Evolutionary conservation across 108 stramenopile genomes (phyloP).

Genomic region (Cyclostephanos tholiformis): DNA sequence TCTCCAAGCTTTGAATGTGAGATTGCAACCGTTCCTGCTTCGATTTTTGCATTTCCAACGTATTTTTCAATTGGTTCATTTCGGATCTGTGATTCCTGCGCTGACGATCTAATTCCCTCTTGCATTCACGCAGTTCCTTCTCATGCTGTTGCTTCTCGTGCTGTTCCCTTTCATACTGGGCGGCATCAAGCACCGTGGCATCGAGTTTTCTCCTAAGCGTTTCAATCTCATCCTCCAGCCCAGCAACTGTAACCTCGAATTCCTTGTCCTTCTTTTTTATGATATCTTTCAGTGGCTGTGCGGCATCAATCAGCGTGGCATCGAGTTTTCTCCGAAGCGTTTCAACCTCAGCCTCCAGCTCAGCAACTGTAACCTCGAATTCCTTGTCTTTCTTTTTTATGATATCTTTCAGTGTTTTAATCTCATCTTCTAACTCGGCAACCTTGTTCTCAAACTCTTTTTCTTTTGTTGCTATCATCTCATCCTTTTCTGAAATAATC

Average conservation of each 20-base stretch:
- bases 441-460: conserved; percentile 4
- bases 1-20: conserved; percentile 45
- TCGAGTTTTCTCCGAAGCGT: conserved; percentile 21
- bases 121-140: conserved; percentile 25
- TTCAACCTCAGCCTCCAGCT: conserved; percentile 18
- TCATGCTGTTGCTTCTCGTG: too few relatives aligned
- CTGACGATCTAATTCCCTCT: conserved; percentile 36
- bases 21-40: conserved; percentile 41
- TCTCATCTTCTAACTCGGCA: conserved; percentile 2
- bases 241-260: conserved; percentile 11
- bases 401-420: conserved; percentile 5
- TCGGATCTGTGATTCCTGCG: conserved; percentile 41
- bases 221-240: conserved; percentile 18
- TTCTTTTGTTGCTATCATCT: conserved; percentile 21
- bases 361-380: conserved; percentile 11
- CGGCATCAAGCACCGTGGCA: too few relatives aligned
- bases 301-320: too few relatives aligned
- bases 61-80: conserved; percentile 40
- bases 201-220: conserved; percentile 21
- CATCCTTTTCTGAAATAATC: not conserved
- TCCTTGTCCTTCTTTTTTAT: not conserved
- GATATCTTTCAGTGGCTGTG: conserved; percentile 1
- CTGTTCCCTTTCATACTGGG: too few relatives aligned
- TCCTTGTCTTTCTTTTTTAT: not conserved
- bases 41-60: conserved; percentile 43